Evolutionary conservation across 805 yeast genomes (phyloP).

Genomic region (Schwanniomyces vanrijiae): DNA sequence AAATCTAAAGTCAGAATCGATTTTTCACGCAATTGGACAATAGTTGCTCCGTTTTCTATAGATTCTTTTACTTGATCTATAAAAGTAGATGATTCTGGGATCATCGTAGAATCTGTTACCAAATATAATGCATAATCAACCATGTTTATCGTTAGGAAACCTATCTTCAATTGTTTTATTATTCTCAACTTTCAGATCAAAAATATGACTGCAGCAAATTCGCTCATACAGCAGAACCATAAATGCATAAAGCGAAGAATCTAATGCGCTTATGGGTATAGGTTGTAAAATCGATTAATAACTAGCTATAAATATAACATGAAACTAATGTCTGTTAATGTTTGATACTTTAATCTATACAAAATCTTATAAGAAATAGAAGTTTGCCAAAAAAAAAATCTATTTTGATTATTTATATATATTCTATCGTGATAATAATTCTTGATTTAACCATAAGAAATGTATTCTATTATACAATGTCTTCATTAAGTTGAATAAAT

Average conservation of each 20-base stretch:
- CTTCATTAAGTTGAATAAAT: no score
- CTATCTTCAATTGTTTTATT: neutral
- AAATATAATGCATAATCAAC: slow-evolving; percentile 65
- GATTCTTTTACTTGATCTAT: slow-evolving; percentile 63
- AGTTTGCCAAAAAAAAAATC: no score
- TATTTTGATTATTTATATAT: no score
- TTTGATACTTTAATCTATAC: no score
- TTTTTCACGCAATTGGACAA: slow-evolving; percentile 85
- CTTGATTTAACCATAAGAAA: no score
- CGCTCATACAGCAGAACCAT: neutral
- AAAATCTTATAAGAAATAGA: no score
- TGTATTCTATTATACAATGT: no score
- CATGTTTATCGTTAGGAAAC: neutral
- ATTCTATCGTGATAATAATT: no score
- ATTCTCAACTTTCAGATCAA: neutral
- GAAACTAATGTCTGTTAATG: no score
- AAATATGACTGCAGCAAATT: neutral
- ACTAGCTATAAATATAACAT: no score
- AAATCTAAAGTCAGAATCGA: slow-evolving; percentile 65
- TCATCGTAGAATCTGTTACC: slow-evolving; percentile 77
- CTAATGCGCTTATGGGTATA: neutral
- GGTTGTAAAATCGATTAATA: no score
- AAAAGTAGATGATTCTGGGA: slow-evolving; percentile 54
- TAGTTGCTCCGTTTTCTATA: slow-evolving; percentile 69
- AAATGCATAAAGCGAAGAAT: neutral